Conservation (phyloP, 768 basidiomycete species). For the Serpula lacrymans region DNA sequence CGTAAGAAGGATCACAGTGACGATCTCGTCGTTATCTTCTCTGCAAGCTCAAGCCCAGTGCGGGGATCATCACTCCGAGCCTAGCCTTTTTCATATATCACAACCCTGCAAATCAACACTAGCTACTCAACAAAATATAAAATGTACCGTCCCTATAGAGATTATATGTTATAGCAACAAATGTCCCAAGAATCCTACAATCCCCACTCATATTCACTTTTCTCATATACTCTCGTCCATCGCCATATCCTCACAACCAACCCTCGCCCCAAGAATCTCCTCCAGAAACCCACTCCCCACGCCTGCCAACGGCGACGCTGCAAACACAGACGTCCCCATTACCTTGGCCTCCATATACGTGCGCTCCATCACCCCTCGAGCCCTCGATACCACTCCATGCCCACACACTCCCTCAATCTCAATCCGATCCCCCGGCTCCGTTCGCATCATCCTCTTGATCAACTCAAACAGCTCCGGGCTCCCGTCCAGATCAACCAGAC, state of each 20-base stretch:
- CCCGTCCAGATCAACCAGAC: constrained; percentile 69
- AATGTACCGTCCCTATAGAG: constrained; percentile 28
- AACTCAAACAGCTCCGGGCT: constrained; percentile 66
- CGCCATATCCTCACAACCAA: constrained; percentile 1
- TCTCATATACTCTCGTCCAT: constrained; percentile 5
- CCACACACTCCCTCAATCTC: constrained; percentile 51
- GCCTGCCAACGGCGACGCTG: constrained; percentile 60
- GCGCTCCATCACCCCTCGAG: constrained; percentile 60
- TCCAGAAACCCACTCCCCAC: constrained; percentile 62
- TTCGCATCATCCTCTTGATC: constrained; percentile 75
- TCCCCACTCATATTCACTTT: constrained; percentile 15
- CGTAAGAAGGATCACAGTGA: no score
- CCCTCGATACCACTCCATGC: constrained; percentile 63
- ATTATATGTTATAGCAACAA: constrained; percentile 32
- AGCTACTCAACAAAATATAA: no score
- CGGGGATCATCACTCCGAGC: no score
- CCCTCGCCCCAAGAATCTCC: constrained; percentile 47
- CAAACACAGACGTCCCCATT: constrained; percentile 42
- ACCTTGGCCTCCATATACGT: constrained; percentile 34
- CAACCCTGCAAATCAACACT: no score
- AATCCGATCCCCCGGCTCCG: constrained; percentile 59
- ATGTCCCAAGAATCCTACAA: constrained; percentile 29
- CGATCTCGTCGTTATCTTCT: no score
- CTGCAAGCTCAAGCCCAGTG: no score
- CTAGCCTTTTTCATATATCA: no score